These are phyloP conservation scores for Camelina neglecta DNA, from an alignment of 345 rosid genomes.

Conservation along the genomic window DNA sequence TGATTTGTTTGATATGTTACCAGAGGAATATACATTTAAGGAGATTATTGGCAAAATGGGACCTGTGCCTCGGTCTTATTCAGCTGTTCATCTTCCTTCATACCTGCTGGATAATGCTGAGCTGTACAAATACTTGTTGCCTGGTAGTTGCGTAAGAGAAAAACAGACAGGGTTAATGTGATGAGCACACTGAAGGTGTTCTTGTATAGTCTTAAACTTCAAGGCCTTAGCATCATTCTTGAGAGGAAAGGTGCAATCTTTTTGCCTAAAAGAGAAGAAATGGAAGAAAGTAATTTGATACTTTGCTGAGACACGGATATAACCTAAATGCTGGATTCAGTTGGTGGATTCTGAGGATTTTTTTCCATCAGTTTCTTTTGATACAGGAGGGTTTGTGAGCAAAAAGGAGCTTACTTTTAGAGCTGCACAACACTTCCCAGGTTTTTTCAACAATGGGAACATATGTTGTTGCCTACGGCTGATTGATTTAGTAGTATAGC, in stretches of 20 bases:
- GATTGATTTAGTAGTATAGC: slow-evolving; percentile 37
- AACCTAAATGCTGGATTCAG: slow-evolving; percentile 16
- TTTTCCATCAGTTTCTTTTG: slow-evolving; percentile 31
- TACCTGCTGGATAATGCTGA: slow-evolving; percentile 69
- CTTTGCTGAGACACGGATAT: neutral
- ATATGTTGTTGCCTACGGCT: slow-evolving; percentile 26
- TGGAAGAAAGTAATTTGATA: slow-evolving; percentile 16
- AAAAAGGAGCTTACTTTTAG: slow-evolving; percentile 23
- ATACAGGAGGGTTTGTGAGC: slow-evolving; percentile 23
- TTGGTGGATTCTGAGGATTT: no score
- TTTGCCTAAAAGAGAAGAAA: slow-evolving; percentile 2
- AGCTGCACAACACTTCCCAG: slow-evolving; percentile 37
- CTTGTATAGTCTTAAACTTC: slow-evolving; percentile 41
- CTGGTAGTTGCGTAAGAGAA: slow-evolving; percentile 83
- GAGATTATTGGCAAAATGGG: slow-evolving; percentile 93
- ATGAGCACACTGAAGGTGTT: slow-evolving; percentile 25
- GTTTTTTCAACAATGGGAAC: slow-evolving; percentile 41
- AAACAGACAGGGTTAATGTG: slow-evolving; percentile 47
- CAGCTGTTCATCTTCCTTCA: slow-evolving; percentile 85
- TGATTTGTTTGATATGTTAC: slow-evolving; percentile 87
- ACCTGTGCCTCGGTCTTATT: slow-evolving; percentile 71
- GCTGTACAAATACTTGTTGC: slow-evolving; percentile 70
- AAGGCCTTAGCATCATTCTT: slow-evolving; percentile 10
- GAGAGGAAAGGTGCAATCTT: slow-evolving; percentile 3
- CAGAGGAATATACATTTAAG: slow-evolving; percentile 86